phyloP scores from a whole-genome alignment of 331 rosid species.

The Stylosanthes scabra region DNA sequence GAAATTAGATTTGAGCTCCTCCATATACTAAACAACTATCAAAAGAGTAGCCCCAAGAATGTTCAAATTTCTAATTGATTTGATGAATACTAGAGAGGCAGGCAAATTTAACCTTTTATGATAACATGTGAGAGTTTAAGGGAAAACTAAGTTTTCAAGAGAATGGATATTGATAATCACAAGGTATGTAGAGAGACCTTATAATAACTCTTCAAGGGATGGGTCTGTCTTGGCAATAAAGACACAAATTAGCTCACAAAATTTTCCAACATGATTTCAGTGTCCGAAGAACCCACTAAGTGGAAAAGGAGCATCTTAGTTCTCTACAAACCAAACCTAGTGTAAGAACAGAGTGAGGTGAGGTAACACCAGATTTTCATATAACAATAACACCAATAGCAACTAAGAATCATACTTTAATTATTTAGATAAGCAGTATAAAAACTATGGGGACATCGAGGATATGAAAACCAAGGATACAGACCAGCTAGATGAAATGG shows the following conservation, averaged over 20 bases:
- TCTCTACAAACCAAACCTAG: too few species aligned
- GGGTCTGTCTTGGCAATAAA: not conserved
- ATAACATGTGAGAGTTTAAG: not conserved
- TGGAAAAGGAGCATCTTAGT: not conserved
- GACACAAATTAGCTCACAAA: not conserved
- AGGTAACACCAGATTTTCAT: not conserved
- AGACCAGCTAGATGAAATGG: not conserved
- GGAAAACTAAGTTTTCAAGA: not conserved
- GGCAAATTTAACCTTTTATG: too few species aligned
- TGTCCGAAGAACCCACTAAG: not conserved
- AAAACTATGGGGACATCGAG: not conserved
- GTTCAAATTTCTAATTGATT: not conserved
- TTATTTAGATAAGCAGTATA: too few species aligned
- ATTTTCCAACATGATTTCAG: not conserved
- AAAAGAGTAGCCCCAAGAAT: constrained; percentile 19
- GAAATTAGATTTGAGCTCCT: not conserved
- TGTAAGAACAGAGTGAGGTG: not conserved
- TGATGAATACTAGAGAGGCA: too few species aligned
- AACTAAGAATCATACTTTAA: not conserved
- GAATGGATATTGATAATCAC: not conserved
- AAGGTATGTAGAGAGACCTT: not conserved
- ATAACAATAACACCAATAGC: not conserved
- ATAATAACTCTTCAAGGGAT: not conserved
- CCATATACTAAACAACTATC: not conserved
- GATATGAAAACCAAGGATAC: not conserved